Evolutionary conservation across 768 basidiomycete species (phyloP).

Genomic region (Gloeopeniophorella convolvens): DNA sequence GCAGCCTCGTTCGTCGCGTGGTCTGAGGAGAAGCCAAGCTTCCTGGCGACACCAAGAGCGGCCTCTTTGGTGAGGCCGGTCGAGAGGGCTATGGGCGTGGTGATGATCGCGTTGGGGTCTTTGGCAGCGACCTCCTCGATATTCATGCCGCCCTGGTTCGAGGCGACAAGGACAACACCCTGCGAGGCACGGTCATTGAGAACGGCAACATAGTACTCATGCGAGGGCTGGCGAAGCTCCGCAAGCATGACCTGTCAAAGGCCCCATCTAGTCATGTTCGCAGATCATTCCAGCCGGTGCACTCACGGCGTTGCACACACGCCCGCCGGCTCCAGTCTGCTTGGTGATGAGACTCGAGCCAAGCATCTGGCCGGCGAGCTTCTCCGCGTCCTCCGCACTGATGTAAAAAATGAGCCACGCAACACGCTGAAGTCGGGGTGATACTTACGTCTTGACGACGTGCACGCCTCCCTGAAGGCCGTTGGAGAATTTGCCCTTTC

Average conservation of each 20-base stretch:
- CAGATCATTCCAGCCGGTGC: background rate
- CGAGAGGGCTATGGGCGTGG: constrained; percentile 82
- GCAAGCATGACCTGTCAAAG: constrained; percentile 86
- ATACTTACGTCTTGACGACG: constrained; percentile 70
- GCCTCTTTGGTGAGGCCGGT: constrained; percentile 69
- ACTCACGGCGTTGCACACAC: constrained; percentile 90
- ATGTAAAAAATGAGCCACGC: constrained; percentile 33
- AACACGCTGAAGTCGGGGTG: background rate
- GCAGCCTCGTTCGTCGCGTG: constrained; percentile 78
- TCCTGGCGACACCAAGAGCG: constrained; percentile 75
- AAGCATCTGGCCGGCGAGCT: constrained; percentile 88
- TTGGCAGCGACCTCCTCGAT: constrained; percentile 99
- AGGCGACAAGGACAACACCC: constrained; percentile 89
- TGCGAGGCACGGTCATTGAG: constrained; percentile 89
- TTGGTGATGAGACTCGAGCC: constrained; percentile 95
- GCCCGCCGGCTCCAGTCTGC: constrained; percentile 89
- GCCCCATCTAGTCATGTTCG: background rate
- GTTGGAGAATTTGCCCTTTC: constrained; percentile 94
- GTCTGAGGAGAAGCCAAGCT: constrained; percentile 80
- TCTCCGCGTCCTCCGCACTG: constrained; percentile 74
- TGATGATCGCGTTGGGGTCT: constrained; percentile 92
- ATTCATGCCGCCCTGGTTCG: constrained; percentile 97
- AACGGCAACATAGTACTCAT: constrained; percentile 97
- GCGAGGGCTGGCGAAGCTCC: constrained; percentile 84
- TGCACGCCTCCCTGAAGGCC: constrained; percentile 98